These are phyloP conservation scores for Leccinum subgranulosum DNA, from an alignment of 768 basidiomycete genomes.

Conservation along the genomic window DNA sequence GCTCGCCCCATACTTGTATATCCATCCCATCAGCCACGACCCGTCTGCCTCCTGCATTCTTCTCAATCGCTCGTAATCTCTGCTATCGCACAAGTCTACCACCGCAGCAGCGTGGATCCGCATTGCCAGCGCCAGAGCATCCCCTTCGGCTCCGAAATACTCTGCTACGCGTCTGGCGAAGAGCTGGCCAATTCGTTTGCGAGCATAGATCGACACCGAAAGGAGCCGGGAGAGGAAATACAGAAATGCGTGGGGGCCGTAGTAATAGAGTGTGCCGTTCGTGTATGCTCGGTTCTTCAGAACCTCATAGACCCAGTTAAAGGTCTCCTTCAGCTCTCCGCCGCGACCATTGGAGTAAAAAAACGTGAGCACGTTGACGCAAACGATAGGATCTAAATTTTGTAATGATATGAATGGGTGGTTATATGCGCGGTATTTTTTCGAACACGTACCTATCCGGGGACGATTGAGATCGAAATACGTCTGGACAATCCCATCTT, in stretches of 20 bases:
- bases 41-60: slow-evolving; percentile 20
- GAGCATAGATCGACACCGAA: slow-evolving; percentile 17
- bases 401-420: neutral
- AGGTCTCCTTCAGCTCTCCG: slow-evolving; percentile 16
- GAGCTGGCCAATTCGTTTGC: slow-evolving; percentile 7
- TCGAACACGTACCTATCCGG: slow-evolving; percentile 16
- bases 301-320: slow-evolving; percentile 18
- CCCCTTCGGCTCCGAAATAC: slow-evolving; percentile 15
- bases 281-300: slow-evolving; percentile 22
- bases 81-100: slow-evolving; percentile 10
- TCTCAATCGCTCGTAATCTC: slow-evolving; percentile 15
- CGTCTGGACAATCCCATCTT: slow-evolving; percentile 20
- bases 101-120: slow-evolving; percentile 11
- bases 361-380: slow-evolving; percentile 17
- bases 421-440: neutral
- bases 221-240: slow-evolving; percentile 23
- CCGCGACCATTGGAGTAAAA: slow-evolving; percentile 22
- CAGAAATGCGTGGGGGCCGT: slow-evolving; percentile 15
- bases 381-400: slow-evolving; percentile 18
- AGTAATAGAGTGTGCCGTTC: slow-evolving; percentile 19
- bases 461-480: slow-evolving; percentile 22
- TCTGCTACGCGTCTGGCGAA: slow-evolving; percentile 16
- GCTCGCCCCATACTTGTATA: slow-evolving; percentile 8
- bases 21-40: slow-evolving; percentile 23
- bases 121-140: slow-evolving; percentile 20